Base-by-base conservation (phyloP, 495 filamentous ascomycete species). In the Trichocladium uniseriatum region DNA sequence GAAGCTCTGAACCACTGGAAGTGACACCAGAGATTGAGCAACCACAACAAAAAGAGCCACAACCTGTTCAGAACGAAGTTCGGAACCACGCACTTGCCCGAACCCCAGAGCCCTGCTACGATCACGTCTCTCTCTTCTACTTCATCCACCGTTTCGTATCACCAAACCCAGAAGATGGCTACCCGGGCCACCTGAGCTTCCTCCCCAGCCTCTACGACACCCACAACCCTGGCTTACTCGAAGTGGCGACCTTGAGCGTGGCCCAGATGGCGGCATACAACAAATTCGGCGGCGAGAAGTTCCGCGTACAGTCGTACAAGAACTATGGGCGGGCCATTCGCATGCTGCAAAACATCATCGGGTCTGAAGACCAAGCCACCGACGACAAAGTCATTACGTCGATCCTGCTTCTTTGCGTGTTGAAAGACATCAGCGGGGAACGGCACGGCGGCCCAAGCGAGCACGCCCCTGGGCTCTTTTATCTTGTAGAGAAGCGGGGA, bases 251-350 rank as follows among this genome's bases (percentile, higher is more conserved):
- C 16, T 34, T 56, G 21, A 53, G 49, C 20, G 53, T 56, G 14
- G 56, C 56, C 6, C 56, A 59, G 39, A 56, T 53, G 56, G 56
- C 53, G 14, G 56, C 56, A 5, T 59, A 59, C 49, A 59, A 59
- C 49, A 48, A 56, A n/a, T 56, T 56, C 21, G 53, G 56, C 11
- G 54, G 53, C 35, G 34, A 49, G 11, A 47, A 50, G 19, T 59
- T 59, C 37, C 41, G 53, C 11, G n/a, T 52, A 2, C 45, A 53
- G 39, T 53, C 56, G 6, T 59, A 59, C 43, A 34, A 32, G 21
- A 56, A 59, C 38, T 56, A 46, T 13, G 35, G 44, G n/a, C 44
- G 44, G 18, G 52, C 56, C 20, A 14, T 59, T 15, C 44, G 41
- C 6, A 50, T 34, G 36, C 16, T 55, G 24, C 52, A 48, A 13